A percentile compares a stretch with the other conserved stretches of the same genome.
These are phyloP conservation scores for Naganishia cerealis DNA, from an alignment of 1,284 basidiomycete genomes.

Conservation along the genomic window DNA sequence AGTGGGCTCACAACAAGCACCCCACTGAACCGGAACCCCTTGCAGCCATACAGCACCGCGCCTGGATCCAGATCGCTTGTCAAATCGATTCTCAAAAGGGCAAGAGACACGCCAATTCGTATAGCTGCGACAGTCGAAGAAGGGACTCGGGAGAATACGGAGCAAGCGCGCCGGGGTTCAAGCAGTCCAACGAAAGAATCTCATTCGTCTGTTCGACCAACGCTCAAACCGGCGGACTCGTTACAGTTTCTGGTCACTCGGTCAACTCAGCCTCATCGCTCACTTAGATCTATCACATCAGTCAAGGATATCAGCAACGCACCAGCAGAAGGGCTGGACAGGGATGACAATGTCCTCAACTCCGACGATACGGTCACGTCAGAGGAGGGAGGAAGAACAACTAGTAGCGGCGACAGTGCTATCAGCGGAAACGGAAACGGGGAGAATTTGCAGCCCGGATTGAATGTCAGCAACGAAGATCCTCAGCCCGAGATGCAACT, in stretches of 20 bases:
- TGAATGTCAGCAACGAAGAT: background rate
- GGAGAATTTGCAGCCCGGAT: background rate
- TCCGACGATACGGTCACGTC: conserved; percentile 20
- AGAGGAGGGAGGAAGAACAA: background rate
- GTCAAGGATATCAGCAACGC: background rate
- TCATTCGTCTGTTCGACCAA: conserved; percentile 37
- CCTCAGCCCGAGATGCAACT: background rate
- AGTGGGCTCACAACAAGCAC: conserved; percentile 12
- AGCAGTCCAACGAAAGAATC: background rate
- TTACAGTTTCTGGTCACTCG: conserved; percentile 36
- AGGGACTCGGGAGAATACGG: conserved; percentile 51
- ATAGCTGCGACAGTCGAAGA: conserved; percentile 48
- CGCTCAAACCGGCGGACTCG: conserved; percentile 41
- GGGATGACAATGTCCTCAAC: background rate
- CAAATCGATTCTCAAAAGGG: conserved; percentile 27
- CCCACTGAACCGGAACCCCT: background rate
- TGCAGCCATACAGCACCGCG: background rate
- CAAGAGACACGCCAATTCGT: conserved; percentile 38
- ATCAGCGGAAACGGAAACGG: background rate
- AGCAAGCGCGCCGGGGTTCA: conserved; percentile 45
- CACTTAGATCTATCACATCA: background rate
- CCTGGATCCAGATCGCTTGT: conserved; percentile 18
- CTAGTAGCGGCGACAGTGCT: background rate
- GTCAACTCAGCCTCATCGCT: background rate
- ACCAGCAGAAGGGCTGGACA: background rate